Conservation (phyloP, 176 grass and related monocot genomes). For the Rhynchospora breviuscula region DNA sequence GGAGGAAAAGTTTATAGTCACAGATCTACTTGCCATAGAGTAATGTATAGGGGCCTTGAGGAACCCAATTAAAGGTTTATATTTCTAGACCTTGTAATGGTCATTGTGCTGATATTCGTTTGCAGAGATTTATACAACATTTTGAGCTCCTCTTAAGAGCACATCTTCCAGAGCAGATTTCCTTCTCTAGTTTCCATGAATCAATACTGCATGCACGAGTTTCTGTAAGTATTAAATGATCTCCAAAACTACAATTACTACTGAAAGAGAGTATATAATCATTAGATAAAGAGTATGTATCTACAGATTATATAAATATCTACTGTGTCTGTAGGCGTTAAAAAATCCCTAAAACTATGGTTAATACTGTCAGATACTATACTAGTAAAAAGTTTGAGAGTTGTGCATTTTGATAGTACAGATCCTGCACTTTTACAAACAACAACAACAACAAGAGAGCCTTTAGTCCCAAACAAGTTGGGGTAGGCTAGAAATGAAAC, state of each 20-base stretch:
- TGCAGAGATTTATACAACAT: slow-evolving; percentile 93
- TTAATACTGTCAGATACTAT: neutral
- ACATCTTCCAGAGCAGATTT: slow-evolving; percentile 63
- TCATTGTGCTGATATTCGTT: slow-evolving; percentile 17
- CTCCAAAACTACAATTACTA: neutral
- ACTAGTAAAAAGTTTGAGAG: neutral
- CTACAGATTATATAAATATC: neutral
- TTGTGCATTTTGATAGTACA: neutral
- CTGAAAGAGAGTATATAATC: neutral
- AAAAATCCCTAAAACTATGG: neutral
- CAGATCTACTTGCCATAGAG: neutral
- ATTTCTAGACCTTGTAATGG: neutral
- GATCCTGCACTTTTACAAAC: neutral
- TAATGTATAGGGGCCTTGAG: neutral
- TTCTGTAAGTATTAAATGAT: slow-evolving; percentile 45
- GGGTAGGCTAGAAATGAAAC: too few species aligned
- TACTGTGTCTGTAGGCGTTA: neutral
- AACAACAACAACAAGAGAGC: too few species aligned
- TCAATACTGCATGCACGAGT: slow-evolving; percentile 50
- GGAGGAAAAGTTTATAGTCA: neutral
- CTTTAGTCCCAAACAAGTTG: too few species aligned
- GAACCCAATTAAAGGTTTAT: neutral
- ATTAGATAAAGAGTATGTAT: neutral
- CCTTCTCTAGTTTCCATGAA: slow-evolving; percentile 76
- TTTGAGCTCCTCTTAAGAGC: slow-evolving; percentile 91